Base-by-base conservation (phyloP, 2,329 filamentous ascomycete species). In the Beauveria bassiana region DNA sequence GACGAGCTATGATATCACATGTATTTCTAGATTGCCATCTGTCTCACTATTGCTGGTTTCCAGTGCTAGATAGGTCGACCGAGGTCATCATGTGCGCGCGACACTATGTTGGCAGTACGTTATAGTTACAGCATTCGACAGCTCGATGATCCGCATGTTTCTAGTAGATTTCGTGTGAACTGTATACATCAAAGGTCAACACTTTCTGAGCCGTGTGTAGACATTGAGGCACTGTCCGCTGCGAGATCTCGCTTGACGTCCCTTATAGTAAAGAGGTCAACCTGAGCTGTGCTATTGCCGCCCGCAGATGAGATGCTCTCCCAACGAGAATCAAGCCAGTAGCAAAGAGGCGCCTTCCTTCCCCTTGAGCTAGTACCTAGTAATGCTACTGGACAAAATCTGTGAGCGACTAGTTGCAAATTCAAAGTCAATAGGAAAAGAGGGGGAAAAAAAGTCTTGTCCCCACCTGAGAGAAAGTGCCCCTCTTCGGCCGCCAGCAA, bases 391-490 rank as follows among this genome's bases (percentile, higher is more conserved):
- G 16, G 14, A 49, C 2, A 34, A 20, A 18, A 56, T 9, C 14
- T 20, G 8, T 26, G 22, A 46, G 24, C 53, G 26, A 5, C 16
- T 9, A 45, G 22, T 31, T 18, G 24, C 9, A 14, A 28, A 26
- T 40, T 14, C 18, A 51, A 20, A 20, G 16, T 16, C 46, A 31
- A 16, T 34, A 16, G 12, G 22, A 54, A 45, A 45, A 45, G 45
- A 24, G 43, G 42, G 9, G n/a, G 20, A n/a, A n/a, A 53, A 59
- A 53, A 53, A 28, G 22, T n/a, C 50, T 40, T 18, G 38, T 55
- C 59, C 59, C 59, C 59, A 61, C 59, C 43, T 55, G 8, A 61
- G 20, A 43, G 20, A 47, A 24, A n/a, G 24, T 50, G 50, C 51
- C 59, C 59, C 51, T 55, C 59, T 56, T 47, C 26, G 22, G 26